Evolutionary conservation across 2,329 filamentous ascomycete species (phyloP), one percentile per base, ranked within the genome.

Genomic region (Allantophomopsis lycopodina): DNA sequence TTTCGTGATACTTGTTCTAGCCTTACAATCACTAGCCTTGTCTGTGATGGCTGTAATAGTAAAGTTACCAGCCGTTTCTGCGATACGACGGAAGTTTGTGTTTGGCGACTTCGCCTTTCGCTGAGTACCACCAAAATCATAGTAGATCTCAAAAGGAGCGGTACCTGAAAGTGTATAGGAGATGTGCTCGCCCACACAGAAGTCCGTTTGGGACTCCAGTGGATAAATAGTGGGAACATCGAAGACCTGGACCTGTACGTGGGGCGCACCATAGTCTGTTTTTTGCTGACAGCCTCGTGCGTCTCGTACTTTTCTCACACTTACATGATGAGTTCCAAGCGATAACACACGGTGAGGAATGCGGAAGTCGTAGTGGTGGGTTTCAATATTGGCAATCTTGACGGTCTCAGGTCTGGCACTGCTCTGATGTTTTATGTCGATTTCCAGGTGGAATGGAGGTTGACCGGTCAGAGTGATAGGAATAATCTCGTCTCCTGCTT

Each of bases 111-210:
- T 80, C 40, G 89, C 91, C 57, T 85, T 89, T 61, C 83, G 79
- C 41, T 76, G 67, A 33, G 73, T 71, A 40, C 79, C 81, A 49
- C 88, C 79, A 61, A 98, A 98, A 10, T 76, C 83, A 63, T 98
- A 98, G 58, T 80, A 81, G 35, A 98, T 81, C 35, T 89, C 85
- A 59, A 98, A 98, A 0, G 93, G 93, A 14, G 87, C 79, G 40
- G 84, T 83, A 35, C 91, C 93, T 1, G 86, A 85, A 5, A 98
- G 75, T 0, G 85, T 87, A 62, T 94, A 98, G 3, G 84, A 83
- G 47, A 98, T 81, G 40, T 88, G 81, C 59, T 98, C 91, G 47
- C 93, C 91, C 10, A 98, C 88, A 59, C 91, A 98, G 62, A 89
- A 95, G 62, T 98, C 85, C 13, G 71, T 71, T 44, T 83, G 79